Evolutionary conservation across 2,329 filamentous ascomycete genomes (phyloP).

Genomic region (Ophioceras dolichostomum): DNA sequence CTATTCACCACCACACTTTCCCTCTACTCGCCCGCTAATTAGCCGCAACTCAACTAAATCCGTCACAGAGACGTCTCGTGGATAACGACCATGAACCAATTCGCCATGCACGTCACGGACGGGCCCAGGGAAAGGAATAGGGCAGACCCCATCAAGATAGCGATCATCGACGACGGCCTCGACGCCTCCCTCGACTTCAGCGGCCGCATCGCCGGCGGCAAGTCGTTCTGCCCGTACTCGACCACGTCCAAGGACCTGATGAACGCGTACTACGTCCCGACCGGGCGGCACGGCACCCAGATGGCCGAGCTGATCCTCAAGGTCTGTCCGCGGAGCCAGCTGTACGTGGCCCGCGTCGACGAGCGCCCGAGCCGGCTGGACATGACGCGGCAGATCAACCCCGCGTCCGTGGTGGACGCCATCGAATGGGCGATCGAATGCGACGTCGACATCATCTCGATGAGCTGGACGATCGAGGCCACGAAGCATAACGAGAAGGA

Average conservation of each 20-base stretch:
- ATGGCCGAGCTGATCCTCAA: slow-evolving; percentile 5
- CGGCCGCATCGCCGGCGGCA: slow-evolving; percentile 4
- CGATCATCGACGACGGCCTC: slow-evolving; percentile 6
- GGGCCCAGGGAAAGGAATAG: too few relatives aligned
- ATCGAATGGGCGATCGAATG: slow-evolving; percentile 3
- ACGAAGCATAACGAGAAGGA: not conserved
- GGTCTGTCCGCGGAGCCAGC: slow-evolving; percentile 3
- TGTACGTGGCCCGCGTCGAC: slow-evolving; percentile 7
- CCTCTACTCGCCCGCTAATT: not conserved
- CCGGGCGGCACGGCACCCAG: slow-evolving; percentile 4
- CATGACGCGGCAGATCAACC: not conserved
- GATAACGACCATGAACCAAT: slow-evolving; percentile 3
- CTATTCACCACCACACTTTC: not conserved
- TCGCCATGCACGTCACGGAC: slow-evolving; percentile 3
- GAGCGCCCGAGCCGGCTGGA: too few relatives aligned
- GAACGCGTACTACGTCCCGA: slow-evolving; percentile 5
- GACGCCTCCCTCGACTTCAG: slow-evolving; percentile 4
- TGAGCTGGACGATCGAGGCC: slow-evolving; percentile 4
- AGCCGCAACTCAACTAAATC: slow-evolving; percentile 1
- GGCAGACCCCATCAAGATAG: slow-evolving; percentile 4
- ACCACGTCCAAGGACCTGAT: slow-evolving; percentile 3
- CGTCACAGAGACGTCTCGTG: too few relatives aligned
- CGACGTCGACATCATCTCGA: slow-evolving; percentile 4
- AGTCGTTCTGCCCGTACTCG: slow-evolving; percentile 3
- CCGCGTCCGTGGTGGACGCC: not conserved